Percentiles rank a stretch among this genome's conserved stretches.
These are phyloP conservation scores for Arachis monticola DNA, from an alignment of 331 rosid genomes.

Conservation along the genomic window DNA sequence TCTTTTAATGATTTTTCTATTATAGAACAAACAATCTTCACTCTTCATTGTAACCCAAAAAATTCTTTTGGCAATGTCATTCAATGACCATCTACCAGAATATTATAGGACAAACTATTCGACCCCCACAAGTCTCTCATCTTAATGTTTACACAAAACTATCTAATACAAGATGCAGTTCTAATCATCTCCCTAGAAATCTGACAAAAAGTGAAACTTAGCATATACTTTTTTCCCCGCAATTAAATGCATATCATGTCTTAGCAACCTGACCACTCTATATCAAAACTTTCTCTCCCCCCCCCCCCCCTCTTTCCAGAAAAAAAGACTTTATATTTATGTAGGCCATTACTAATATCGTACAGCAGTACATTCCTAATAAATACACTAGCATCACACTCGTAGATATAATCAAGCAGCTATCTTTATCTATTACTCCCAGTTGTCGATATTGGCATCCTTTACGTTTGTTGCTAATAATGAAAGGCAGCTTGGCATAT, in stretches of 20 bases:
- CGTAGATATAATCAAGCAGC: slow-evolving; percentile 10
- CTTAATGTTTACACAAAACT: neutral
- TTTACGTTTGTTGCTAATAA: neutral
- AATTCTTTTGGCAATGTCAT: slow-evolving; percentile 7
- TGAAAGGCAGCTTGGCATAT: neutral
- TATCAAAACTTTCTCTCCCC: too few species aligned
- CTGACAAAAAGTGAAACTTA: slow-evolving; percentile 2
- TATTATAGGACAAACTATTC: neutral
- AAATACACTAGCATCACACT: slow-evolving; percentile 12
- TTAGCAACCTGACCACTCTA: slow-evolving; percentile 23
- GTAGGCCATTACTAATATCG: neutral
- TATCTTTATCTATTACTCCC: neutral
- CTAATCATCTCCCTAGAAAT: slow-evolving; percentile 22
- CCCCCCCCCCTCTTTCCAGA: too few species aligned
- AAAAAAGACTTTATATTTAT: too few species aligned
- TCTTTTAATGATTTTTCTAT: too few species aligned
- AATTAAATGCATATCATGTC: slow-evolving; percentile 1
- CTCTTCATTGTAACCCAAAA: too few species aligned
- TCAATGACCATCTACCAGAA: neutral
- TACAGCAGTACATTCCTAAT: neutral
- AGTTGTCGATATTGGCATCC: neutral
- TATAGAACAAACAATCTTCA: too few species aligned
- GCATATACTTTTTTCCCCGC: neutral
- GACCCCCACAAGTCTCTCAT: slow-evolving; percentile 9
- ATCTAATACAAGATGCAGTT: slow-evolving; percentile 1